Base-by-base conservation (phyloP, 129 eudicot genomes). In the Lactuca sativa region DNA sequence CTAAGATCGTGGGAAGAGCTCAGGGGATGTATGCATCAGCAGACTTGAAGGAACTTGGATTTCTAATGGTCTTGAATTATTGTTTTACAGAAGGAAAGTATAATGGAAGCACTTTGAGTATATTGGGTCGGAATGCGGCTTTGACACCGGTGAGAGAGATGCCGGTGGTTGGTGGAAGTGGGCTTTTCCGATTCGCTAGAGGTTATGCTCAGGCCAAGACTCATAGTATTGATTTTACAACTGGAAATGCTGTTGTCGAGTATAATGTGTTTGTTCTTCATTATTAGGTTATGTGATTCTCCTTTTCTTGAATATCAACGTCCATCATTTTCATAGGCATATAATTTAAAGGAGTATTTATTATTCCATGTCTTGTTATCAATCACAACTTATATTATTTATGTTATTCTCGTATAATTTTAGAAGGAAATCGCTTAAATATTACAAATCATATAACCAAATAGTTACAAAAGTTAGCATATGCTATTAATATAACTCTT, bases 141-240 rank as follows among this genome's bases (percentile, higher is more conserved):
- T 9, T 80, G 6, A 16, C 74, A 4, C 12, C 56, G 7, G 18
- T 67, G 36, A 80, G 83, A 56, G 83, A 80, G 59, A 66, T 80
- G 80, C 80, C 80, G 13, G 58, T 80, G n/a, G 80, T 80, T 4
- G 83, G 83, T 9, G 83, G 83, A 33, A 80, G 83, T 25, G 83
- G 83, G 17, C 48, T 67, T n/a, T 80, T 80, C 66, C 70, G 83
- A 36, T 74, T 74, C 67, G 80, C 83, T 62, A 58, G 67, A 14
- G 83, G 83, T 9, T 80, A 80, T 80, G 83, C 83, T 68, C 80
- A 74, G 48, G 83, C 83, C 53, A 74, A 49, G 71, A 80, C 83
- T 53, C 70, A 61, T 17, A 58, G 66, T 7, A 3, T 80, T 36
- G 56, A 74, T 49, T 16, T 67, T 2, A 62, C 71, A 57, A 58